Evolutionary conservation across 805 yeast genomes (phyloP).

Genomic region (Wickerhamiella cacticola): DNA sequence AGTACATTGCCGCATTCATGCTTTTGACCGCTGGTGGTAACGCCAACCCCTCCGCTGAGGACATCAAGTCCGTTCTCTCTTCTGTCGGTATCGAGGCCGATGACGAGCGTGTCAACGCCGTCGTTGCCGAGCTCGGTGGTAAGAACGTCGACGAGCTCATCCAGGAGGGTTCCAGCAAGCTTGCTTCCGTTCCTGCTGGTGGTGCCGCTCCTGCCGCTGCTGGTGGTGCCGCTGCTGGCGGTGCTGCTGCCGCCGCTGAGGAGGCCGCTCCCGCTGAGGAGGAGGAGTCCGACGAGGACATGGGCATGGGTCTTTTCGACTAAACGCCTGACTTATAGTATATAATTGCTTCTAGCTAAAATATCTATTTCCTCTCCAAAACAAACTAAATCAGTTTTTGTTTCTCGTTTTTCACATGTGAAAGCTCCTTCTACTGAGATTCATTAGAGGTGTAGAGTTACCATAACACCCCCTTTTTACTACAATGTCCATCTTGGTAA

Average conservation of each 20-base stretch:
- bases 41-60: conserved; percentile 86
- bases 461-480: background rate
- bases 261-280: conserved; percentile 54
- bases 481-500: conserved; percentile 27
- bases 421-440: no score
- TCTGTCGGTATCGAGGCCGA: conserved; percentile 96
- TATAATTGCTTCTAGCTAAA: conserved; percentile 6
- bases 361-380: conserved; percentile 4
- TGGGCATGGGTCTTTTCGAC: conserved; percentile 89
- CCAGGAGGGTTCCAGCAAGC: conserved; percentile 90
- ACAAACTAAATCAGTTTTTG: background rate
- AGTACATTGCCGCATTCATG: conserved; percentile 99
- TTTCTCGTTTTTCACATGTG: background rate
- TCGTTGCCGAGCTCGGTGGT: conserved; percentile 83
- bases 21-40: conserved; percentile 96
- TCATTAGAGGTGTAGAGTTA: background rate
- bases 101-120: conserved; percentile 67
- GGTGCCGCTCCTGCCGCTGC: conserved; percentile 85
- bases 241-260: conserved; percentile 58
- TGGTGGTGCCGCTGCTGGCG: conserved; percentile 59
- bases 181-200: conserved; percentile 95
- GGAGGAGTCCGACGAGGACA: conserved; percentile 33
- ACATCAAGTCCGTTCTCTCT: conserved; percentile 76
- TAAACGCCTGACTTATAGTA: conserved; percentile 34
- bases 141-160: conserved; percentile 81